Conservation (phyloP, 1,284 basidiomycete genomes). For the Abortiporus biennis region DNA sequence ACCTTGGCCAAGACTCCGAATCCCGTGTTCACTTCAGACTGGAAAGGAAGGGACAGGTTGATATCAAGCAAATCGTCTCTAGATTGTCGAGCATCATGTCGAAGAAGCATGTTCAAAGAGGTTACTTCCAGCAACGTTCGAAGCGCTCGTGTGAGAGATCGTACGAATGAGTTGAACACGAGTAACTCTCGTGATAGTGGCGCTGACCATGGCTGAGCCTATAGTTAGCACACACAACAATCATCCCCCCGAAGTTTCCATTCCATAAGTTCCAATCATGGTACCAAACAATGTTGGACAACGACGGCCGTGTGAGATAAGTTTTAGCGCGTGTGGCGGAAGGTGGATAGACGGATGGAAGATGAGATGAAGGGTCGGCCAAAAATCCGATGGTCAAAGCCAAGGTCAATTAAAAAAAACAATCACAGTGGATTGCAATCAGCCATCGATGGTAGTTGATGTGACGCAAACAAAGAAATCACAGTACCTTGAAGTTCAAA, state of each 20-base stretch:
- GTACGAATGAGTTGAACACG: slow-evolving; percentile 97
- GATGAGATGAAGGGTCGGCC: too few relatives aligned
- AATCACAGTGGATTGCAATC: too few relatives aligned
- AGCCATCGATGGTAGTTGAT: too few relatives aligned
- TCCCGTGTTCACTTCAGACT: slow-evolving; percentile 94
- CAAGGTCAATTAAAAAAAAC: too few relatives aligned
- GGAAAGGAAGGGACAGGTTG: slow-evolving; percentile 88
- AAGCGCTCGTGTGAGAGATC: slow-evolving; percentile 84
- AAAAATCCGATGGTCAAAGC: too few relatives aligned
- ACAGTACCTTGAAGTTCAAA: slow-evolving; percentile 88
- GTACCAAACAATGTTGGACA: too few relatives aligned
- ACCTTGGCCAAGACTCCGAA: slow-evolving; percentile 97
- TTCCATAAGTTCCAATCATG: too few relatives aligned
- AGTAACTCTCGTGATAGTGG: slow-evolving; percentile 93
- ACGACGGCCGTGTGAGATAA: too few relatives aligned
- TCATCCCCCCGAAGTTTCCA: too few relatives aligned
- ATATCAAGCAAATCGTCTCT: slow-evolving; percentile 94
- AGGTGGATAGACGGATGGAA: too few relatives aligned
- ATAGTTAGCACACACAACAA: slow-evolving; percentile 9
- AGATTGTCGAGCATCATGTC: slow-evolving; percentile 78
- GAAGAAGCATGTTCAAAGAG: slow-evolving; percentile 87
- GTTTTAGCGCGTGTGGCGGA: too few relatives aligned
- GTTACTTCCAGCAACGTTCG: slow-evolving; percentile 90
- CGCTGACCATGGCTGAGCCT: slow-evolving; percentile 87
- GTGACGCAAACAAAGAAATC: too few relatives aligned